Evolutionary conservation across 805 yeast genomes (phyloP).

Genomic region (Myxozyma geophila): DNA sequence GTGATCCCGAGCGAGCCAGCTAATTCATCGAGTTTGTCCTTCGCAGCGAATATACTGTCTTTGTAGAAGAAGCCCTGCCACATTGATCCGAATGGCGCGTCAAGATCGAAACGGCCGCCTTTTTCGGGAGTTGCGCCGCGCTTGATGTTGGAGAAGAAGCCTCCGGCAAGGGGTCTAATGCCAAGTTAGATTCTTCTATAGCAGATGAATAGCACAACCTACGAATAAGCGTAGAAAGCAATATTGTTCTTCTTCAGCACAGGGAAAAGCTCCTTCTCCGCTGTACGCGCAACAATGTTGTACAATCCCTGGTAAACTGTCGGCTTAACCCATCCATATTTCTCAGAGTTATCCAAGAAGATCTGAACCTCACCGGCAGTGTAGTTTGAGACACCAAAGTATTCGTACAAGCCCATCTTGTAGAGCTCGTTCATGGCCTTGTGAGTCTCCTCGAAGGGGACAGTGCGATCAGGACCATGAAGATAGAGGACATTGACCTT

Average conservation of each 20-base stretch:
- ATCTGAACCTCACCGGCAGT: slow-evolving; percentile 36
- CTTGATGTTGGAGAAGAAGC: slow-evolving; percentile 15
- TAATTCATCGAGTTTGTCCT: slow-evolving; percentile 5
- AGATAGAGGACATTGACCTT: slow-evolving; percentile 13
- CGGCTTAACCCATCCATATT: slow-evolving; percentile 16
- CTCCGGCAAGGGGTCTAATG: slow-evolving; percentile 16
- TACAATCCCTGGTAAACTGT: slow-evolving; percentile 15
- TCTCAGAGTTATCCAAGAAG: slow-evolving; percentile 16
- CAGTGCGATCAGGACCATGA: slow-evolving; percentile 38
- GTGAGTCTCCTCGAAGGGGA: slow-evolving; percentile 40
- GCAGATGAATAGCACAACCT: background rate
- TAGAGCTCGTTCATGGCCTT: slow-evolving; percentile 38
- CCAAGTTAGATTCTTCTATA: slow-evolving; percentile 1
- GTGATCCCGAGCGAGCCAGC: slow-evolving; percentile 10
- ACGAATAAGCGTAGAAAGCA: slow-evolving; percentile 41
- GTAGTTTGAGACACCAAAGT: slow-evolving; percentile 41
- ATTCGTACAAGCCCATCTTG: slow-evolving; percentile 38
- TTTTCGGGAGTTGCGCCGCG: slow-evolving; percentile 3
- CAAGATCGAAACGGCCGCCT: slow-evolving; percentile 18
- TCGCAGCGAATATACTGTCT: slow-evolving; percentile 11
- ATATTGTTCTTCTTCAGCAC: slow-evolving; percentile 35
- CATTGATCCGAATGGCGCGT: slow-evolving; percentile 2
- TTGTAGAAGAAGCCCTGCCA: slow-evolving; percentile 5
- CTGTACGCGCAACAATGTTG: slow-evolving; percentile 9
- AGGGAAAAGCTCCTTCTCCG: slow-evolving; percentile 31